Base-by-base conservation (phyloP, 805 yeast species). In the Babjeviella inositovora region DNA sequence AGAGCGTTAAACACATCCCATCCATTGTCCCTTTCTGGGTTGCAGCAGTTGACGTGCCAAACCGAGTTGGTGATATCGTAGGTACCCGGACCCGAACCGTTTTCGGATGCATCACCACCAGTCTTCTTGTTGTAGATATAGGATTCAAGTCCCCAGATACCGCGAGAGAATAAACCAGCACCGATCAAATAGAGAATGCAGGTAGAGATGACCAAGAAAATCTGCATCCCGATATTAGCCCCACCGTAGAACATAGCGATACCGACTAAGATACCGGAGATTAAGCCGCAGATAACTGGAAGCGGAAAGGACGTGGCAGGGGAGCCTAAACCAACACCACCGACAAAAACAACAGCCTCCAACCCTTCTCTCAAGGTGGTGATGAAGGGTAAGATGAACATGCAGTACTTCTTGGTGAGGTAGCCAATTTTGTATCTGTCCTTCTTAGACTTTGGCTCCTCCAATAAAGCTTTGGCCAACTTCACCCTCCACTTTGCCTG, bases 11-110 rank as follows among this genome's bases (percentile, higher is more conserved):
- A 87, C 31, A 87, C 72, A 65, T 84, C 94, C 97, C 97, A 87
- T 56, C 96, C 97, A 37, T 74, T 71, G 51, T 76, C 87, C 28
- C 62, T 58, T 49, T 76, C 85, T 21, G 96, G 96, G 52, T 84
- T 84, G 59, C 97, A 87, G 57, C 96, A 87, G 63, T 87, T 84
- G 31, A 87, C 92, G 54, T 87, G 98, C 85, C 94, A 87, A 14
- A 87, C 95, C 8, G 77, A 53, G 40, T 63, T 64, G 23, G 58
- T 39, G 39, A 87, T 68, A 50, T 87, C 73, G 53, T 87, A 87
- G 13, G 96, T 75, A 44, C 98, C 98, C 20, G 93, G 87, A 36
- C 98, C 98, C 25, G 73, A 62, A 39, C 97, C 97, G 37, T 61
- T 55, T 51, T 87, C 97, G 18, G 94, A 65, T 13, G 92, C 94